Base-by-base conservation (phyloP, 257 asterid genomes). In the Thymus quinquecostatus region DNA sequence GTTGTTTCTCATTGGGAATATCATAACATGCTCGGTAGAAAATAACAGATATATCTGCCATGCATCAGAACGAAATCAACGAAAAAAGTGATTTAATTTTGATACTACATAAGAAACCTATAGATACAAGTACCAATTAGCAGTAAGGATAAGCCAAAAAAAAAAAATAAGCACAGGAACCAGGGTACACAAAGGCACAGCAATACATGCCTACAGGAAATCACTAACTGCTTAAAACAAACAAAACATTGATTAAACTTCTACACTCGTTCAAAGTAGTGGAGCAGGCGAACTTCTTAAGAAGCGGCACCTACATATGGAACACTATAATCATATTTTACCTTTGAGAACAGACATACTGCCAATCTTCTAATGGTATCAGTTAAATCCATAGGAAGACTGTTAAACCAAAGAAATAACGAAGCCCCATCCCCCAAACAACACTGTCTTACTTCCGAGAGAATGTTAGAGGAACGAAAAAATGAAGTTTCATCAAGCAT, bases 141-240 rank as follows among this genome's bases (percentile, higher is more conserved):
- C 51, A 28, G 21, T 57, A 50, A 56, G 59, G 65, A 55, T 36
- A 59, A 59, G 56, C 48, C 47, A 36, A 38, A n/a, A 34, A 36
- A 38, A 34, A 38, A 34, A 21, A 21, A 21, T 0, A 21, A 21
- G 21, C 4, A 9, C 13, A 67, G 69, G 29, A 74, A 50, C 55
- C 9, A 48, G 64, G 49, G 64, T 50, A 48, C 49, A 10, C 34
- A 65, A 21, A 55, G 60, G 41, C 44, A 36, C n/a, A n/a, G 48
- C 5, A 60, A 53, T 3, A 30, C 47, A 51, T 61, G 30, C 29
- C 65, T 6, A 60, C 29, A 34, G 29, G 45, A 58, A 76, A 49
- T 12, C 49, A 36, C 68, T n/a, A 28, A 38, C n/a, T 56, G 40
- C 45, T 65, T 55, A 44, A 47, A 73, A 50, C 41, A 64, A 72